Conservation (phyloP, 106 monocot genomes). For the Dactylorhiza incarnata region DNA sequence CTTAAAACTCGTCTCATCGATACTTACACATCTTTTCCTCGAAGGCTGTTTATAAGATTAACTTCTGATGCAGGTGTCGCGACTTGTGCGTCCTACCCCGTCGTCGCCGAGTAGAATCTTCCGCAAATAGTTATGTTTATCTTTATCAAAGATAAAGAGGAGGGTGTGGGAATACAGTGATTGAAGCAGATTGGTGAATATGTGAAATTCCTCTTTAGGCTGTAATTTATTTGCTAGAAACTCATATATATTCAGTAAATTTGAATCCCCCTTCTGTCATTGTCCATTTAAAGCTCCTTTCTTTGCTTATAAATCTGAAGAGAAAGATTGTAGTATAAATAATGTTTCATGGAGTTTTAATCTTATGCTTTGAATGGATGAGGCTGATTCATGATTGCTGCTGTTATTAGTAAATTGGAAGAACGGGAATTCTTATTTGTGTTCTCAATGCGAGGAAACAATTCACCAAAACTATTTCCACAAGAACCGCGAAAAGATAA, state of each 20-base stretch:
- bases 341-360: neutral
- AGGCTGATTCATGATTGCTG: too few species aligned
- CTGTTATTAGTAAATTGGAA: too few species aligned
- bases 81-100: slow-evolving; percentile 92
- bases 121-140: neutral
- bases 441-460: too few species aligned
- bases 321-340: neutral
- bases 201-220: neutral
- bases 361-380: neutral
- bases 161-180: neutral
- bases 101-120: slow-evolving; percentile 34
- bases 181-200: neutral
- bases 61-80: slow-evolving; percentile 63
- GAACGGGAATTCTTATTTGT: too few species aligned
- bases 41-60: neutral
- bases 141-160: neutral
- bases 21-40: neutral
- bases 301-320: neutral
- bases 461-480: too few species aligned
- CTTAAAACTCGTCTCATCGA: neutral
- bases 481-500: too few species aligned
- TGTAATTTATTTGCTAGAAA: neutral
- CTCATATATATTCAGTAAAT: neutral
- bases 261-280: neutral
- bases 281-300: neutral